These are phyloP conservation scores for Pseudocohnilembus persalinus DNA, from an alignment of 169 alveolate species.

Conservation along the genomic window DNA sequence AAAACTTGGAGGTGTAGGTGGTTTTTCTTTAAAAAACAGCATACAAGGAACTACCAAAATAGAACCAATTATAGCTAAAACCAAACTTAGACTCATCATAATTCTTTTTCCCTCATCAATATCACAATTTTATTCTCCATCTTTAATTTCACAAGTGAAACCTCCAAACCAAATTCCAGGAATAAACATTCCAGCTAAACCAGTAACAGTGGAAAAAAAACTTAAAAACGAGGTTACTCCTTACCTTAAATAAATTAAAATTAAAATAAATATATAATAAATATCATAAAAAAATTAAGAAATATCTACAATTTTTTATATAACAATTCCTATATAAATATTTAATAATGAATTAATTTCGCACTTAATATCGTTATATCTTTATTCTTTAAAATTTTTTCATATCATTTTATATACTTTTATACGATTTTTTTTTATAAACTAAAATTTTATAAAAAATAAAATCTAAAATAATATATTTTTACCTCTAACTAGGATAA, in stretches of 20 bases:
- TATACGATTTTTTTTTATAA: no score
- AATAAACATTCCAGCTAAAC: not conserved
- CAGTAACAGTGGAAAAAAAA: conserved; percentile 24
- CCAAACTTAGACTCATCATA: not conserved
- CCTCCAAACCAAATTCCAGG: conserved; percentile 23
- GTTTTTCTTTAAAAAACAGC: conserved; percentile 19
- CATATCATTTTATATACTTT: no score
- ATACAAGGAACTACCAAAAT: not conserved
- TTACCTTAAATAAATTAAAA: no score
- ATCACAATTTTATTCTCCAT: not conserved
- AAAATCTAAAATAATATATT: no score
- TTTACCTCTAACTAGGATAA: conserved; percentile 14
- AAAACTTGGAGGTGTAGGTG: conserved; percentile 30
- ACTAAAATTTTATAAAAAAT: no score
- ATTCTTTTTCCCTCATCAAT: not conserved
- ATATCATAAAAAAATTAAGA: no score
- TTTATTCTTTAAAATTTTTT: no score
- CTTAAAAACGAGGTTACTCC: conserved; percentile 22
- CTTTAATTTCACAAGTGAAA: not conserved
- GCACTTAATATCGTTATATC: no score
- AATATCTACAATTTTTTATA: no score
- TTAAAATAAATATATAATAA: no score
- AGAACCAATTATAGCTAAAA: not conserved
- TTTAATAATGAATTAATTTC: no score
- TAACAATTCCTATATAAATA: no score